Percentiles rank a stretch among this genome's conserved stretches.
Evolutionary conservation across 2,329 filamentous ascomycete species (phyloP).

Genomic region (Capronia coronata): DNA sequence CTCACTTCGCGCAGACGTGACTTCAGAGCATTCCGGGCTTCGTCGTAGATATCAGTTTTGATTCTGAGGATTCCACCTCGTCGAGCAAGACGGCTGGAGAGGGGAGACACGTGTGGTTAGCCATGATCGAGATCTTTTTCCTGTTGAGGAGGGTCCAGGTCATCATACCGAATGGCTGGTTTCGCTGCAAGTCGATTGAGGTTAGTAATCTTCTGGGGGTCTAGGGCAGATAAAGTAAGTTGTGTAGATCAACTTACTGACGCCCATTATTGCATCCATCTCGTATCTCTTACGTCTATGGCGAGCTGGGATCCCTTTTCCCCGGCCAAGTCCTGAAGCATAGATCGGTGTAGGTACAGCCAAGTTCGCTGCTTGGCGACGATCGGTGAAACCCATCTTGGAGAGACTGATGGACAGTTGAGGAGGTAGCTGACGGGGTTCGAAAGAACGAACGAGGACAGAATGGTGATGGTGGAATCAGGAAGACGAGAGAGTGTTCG

Average conservation of each 20-base stretch:
- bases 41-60: constrained; percentile 30
- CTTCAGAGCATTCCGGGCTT: constrained; percentile 27
- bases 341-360: background rate
- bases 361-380: background rate
- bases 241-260: constrained; percentile 2
- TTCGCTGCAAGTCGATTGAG: constrained; percentile 11
- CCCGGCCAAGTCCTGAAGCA: background rate
- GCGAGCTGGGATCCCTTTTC: background rate
- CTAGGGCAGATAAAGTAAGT: too few species aligned
- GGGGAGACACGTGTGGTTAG: background rate
- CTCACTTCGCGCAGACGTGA: constrained; percentile 27
- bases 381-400: background rate
- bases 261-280: background rate
- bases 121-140: background rate
- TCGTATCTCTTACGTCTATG: background rate
- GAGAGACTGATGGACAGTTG: background rate
- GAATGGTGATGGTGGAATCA: background rate
- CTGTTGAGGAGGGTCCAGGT: too few species aligned
- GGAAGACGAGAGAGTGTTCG: too few species aligned
- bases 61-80: constrained; percentile 34
- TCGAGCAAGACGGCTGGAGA: constrained; percentile 31
- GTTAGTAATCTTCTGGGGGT: too few species aligned
- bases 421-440: constrained; percentile 2
- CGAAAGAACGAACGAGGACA: too few species aligned
- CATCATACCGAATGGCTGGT: constrained; percentile 28